Base-by-base conservation (phyloP, 352 stramenopile species). In the Phytopythium oedochilum region DNA sequence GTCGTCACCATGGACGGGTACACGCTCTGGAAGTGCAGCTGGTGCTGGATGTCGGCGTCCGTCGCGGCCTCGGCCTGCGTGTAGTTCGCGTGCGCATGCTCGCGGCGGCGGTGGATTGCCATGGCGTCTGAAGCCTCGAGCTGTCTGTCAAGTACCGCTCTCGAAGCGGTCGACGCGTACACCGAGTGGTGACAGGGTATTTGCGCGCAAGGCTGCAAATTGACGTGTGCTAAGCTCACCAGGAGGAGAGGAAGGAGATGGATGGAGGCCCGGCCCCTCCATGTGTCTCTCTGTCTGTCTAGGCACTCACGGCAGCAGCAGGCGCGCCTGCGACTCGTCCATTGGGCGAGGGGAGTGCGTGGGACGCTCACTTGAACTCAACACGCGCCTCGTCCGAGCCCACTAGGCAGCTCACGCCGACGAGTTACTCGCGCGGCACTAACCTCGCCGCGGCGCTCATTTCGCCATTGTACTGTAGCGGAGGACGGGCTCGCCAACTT, bases 111-210 rank as follows among this genome's bases (percentile, higher is more conserved):
- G 36, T 55, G 45, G 60, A 63, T 1, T 38, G 18, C 7, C 53
- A 61, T 43, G 61, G 45, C 44, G n/a, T 26, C 29, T 44, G 63
- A 61, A 48, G 60, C 53, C 59, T 68, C 0, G 56, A 53, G 7
- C 25, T 61, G 26, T 47, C n/a, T n/a, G n/a, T n/a, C n/a, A n/a
- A n/a, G n/a, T n/a, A 47, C 40, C 40, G 40, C 40, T 18, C 25
- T 47, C n/a, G n/a, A 10, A 14, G 20, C 20, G 40, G 40, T 47
- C 11, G 11, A n/a, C n/a, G n/a, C n/a, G 20, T 26, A 28, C 25
- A 22, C 40, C 40, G 20, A 47, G 22, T 22, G 40, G 29, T 15
- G 40, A 15, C 11, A 28, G n/a, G 20, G 38, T 18, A 26, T 26
- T 47, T 18, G 40, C 25, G 40, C 40, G 6, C 40, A 10, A 14